Evolutionary conservation across 164 flowering plant genomes (phyloP).

Genomic region (Liquidambar formosana): DNA sequence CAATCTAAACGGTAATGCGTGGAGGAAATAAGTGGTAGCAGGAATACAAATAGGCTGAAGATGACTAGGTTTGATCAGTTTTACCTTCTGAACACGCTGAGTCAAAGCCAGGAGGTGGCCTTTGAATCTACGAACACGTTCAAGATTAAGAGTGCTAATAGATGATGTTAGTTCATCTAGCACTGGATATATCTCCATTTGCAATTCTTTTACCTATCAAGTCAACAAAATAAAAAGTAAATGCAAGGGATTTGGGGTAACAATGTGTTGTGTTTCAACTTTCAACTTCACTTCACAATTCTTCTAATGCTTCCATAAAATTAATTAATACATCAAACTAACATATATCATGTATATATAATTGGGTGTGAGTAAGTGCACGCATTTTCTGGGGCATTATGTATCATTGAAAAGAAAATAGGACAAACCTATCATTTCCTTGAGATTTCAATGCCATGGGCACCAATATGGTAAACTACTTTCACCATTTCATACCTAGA

Average conservation of each 20-base stretch:
- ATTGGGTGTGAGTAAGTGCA: neutral
- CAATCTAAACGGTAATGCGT: conserved; percentile 9
- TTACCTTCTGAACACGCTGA: conserved; percentile 93
- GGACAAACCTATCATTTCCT: no score
- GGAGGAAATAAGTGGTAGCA: neutral
- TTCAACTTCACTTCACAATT: neutral
- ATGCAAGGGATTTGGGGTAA: no score
- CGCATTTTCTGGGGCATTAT: neutral
- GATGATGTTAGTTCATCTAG: conserved; percentile 84
- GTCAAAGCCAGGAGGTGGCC: conserved; percentile 92
- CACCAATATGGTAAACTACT: no score
- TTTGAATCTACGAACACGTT: conserved; percentile 88
- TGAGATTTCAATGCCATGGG: no score
- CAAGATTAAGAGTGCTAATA: conserved; percentile 85
- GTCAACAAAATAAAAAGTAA: neutral
- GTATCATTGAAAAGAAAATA: no score
- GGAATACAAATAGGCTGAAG: neutral
- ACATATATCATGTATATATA: neutral
- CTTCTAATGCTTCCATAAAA: neutral
- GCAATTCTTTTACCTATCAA: conserved; percentile 74
- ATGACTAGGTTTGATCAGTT: neutral
- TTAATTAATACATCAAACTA: neutral
- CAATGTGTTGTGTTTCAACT: no score
- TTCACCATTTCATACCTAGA: no score
- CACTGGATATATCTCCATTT: conserved; percentile 85